A percentile compares a stretch with the other conserved stretches of the same genome.
These are phyloP conservation scores for Mucor indicus DNA, from an alignment of 371 early-diverging fungal species.

Conservation along the genomic window DNA sequence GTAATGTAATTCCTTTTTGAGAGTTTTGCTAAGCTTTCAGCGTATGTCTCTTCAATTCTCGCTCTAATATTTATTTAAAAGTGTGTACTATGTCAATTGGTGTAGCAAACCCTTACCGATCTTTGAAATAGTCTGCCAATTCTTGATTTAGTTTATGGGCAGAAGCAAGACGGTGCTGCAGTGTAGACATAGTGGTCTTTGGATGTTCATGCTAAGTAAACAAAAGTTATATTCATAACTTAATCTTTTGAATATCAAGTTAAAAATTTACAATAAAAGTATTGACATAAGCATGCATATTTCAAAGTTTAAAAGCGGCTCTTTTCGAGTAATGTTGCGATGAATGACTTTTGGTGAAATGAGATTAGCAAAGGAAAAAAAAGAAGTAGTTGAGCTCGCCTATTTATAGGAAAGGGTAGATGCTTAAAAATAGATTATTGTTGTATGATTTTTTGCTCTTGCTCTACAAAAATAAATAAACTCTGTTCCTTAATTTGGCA, in stretches of 20 bases:
- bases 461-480: no score
- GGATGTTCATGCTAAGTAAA: slow-evolving; percentile 53
- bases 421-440: no score
- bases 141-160: slow-evolving; percentile 52
- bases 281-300: slow-evolving; percentile 5
- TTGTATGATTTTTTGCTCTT: no score
- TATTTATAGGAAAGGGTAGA: no score
- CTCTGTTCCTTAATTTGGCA: no score
- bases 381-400: no score
- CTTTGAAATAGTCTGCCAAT: slow-evolving; percentile 56
- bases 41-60: slow-evolving; percentile 19
- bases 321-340: no score
- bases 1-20: slow-evolving; percentile 12
- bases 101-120: slow-evolving; percentile 55
- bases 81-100: background rate
- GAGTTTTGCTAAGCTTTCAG: slow-evolving; percentile 10
- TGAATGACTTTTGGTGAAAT: no score
- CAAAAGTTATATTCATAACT: no score
- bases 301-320: no score
- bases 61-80: slow-evolving; percentile 1
- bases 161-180: slow-evolving; percentile 46
- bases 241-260: no score
- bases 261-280: slow-evolving; percentile 11
- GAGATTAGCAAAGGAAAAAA: no score
- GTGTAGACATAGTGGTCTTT: slow-evolving; percentile 47